These are phyloP conservation scores for Globisporangium perplexum DNA, from an alignment of 352 stramenopile genomes.

Conservation along the genomic window DNA sequence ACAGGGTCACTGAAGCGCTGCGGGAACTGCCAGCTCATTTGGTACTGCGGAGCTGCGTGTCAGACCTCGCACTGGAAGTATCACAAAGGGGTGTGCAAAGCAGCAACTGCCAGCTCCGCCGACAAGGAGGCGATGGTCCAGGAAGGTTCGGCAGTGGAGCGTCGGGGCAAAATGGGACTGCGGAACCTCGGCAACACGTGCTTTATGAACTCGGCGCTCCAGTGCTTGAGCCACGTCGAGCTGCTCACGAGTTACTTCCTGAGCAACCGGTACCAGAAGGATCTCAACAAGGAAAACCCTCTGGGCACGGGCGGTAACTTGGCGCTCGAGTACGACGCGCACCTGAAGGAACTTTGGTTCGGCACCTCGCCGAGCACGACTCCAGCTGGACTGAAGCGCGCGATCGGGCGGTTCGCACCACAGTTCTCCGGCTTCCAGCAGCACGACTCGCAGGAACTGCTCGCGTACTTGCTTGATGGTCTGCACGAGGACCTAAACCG, in stretches of 20 bases:
- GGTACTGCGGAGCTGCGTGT: conserved; percentile 70
- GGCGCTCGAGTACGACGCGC: conserved; percentile 90
- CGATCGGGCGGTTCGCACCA: conserved; percentile 88
- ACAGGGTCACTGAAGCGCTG: conserved; percentile 57
- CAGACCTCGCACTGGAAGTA: conserved; percentile 83
- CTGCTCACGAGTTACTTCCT: conserved; percentile 94
- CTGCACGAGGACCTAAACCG: conserved; percentile 99
- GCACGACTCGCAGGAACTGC: conserved; percentile 94
- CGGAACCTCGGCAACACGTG: conserved; percentile 77
- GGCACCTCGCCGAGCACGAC: conserved; percentile 76
- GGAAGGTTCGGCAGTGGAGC: conserved; percentile 37
- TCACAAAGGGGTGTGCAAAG: conserved; percentile 55
- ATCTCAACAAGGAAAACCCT: conserved; percentile 96
- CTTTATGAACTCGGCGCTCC: conserved; percentile 79
- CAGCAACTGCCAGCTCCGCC: conserved; percentile 19
- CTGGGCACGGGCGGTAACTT: conserved; percentile 93
- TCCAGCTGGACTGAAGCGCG: conserved; percentile 61
- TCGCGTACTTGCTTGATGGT: conserved; percentile 96
- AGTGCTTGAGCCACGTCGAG: conserved; percentile 92
- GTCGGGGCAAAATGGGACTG: conserved; percentile 72
- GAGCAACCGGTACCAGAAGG: conserved; percentile 86
- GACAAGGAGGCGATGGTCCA: conserved; percentile 41
- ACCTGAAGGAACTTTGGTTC: conserved; percentile 95
- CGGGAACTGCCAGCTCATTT: conserved; percentile 65
- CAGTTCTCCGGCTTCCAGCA: conserved; percentile 98